Percentiles rank a stretch among this genome's conserved stretches.
Conservation (phyloP, 2,329 filamentous ascomycete species). For the Colletotrichum chrysophilum region DNA sequence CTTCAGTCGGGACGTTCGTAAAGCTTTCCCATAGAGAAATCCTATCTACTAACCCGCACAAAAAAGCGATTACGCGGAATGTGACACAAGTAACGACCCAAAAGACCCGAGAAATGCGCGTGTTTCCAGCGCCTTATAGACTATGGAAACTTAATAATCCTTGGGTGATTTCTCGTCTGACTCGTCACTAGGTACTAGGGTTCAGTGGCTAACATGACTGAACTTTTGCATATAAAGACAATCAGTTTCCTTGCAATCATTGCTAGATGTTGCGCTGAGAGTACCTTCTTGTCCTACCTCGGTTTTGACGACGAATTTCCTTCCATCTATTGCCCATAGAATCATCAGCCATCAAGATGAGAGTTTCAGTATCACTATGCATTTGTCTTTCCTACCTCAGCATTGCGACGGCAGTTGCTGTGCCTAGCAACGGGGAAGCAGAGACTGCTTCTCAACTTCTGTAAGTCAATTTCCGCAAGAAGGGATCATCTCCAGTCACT, state of each 20-base stretch:
- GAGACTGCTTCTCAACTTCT: background rate
- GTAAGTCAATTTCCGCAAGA: background rate
- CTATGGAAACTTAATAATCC: background rate
- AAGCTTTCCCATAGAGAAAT: fast-evolving
- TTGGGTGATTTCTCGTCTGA: background rate
- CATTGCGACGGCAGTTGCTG: background rate
- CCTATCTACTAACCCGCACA: background rate
- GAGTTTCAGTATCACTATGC: background rate
- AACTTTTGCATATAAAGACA: background rate
- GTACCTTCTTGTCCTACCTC: background rate
- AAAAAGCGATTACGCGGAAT: background rate
- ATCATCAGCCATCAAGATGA: background rate
- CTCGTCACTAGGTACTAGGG: background rate
- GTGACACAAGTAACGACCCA: background rate
- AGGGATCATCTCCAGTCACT: background rate
- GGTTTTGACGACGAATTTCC: background rate
- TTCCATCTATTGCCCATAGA: background rate
- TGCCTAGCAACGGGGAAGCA: background rate
- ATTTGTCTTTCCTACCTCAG: background rate
- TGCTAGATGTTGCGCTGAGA: background rate
- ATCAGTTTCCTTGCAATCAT: background rate
- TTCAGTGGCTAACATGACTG: background rate
- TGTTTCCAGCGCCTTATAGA: background rate
- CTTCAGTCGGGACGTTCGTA: background rate
- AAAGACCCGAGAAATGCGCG: background rate